phyloP scores from a whole-genome alignment of 179 eudicot species.

The Beta macrorhiza region DNA sequence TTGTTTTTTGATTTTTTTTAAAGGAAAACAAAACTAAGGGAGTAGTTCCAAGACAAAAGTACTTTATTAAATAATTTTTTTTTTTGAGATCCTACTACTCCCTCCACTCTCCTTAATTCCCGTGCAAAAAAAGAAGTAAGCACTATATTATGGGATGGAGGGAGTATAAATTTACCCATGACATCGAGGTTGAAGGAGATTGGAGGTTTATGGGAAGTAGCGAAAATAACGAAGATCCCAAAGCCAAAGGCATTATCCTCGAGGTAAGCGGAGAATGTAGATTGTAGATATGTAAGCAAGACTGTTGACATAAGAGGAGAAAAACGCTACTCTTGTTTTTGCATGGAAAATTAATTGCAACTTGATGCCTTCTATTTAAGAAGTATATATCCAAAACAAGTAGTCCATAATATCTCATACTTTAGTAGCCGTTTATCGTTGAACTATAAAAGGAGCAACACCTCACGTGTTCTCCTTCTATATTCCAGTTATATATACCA shows the following conservation, averaged over 20 bases:
- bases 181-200: too few species aligned
- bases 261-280: background rate
- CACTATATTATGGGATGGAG: too few species aligned
- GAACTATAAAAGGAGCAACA: conserved; percentile 21
- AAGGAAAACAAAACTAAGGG: too few species aligned
- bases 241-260: background rate
- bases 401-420: background rate
- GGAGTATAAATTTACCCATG: too few species aligned
- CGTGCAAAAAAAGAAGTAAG: too few species aligned
- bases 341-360: background rate
- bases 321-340: background rate
- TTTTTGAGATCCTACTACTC: too few species aligned
- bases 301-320: background rate
- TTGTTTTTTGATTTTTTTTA: too few species aligned
- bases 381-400: background rate
- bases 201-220: too few species aligned
- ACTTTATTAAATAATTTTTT: too few species aligned
- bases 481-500: background rate
- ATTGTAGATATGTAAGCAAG: background rate
- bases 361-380: background rate
- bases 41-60: too few species aligned
- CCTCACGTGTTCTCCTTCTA: conserved; percentile 14
- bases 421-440: background rate
- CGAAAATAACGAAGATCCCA: too few species aligned
- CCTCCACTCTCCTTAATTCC: too few species aligned